phyloP scores from a whole-genome alignment of 345 rosid species.

The Cardamine occulta region DNA sequence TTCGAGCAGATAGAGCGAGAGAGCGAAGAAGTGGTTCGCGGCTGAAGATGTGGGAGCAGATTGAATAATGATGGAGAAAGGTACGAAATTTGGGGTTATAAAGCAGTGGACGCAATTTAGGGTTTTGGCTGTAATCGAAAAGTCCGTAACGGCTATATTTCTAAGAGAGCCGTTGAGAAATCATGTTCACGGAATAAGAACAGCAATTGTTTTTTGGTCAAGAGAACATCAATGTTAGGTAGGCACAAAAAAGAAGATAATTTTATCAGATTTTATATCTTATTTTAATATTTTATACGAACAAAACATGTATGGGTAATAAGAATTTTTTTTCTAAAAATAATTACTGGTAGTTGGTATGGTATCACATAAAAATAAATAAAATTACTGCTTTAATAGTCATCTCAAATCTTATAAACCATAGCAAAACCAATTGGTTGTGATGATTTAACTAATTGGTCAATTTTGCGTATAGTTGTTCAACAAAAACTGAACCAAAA shows the following conservation, averaged over 20 bases:
- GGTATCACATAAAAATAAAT: background rate
- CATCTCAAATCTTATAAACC: background rate
- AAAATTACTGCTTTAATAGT: background rate
- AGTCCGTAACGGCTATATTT: slow-evolving; percentile 35
- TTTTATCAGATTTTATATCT: background rate
- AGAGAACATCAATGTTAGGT: too few species aligned
- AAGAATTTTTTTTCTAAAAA: too few species aligned
- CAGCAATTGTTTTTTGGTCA: background rate
- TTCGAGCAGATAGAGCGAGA: slow-evolving; percentile 15
- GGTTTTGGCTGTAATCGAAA: slow-evolving; percentile 15
- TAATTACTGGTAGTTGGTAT: too few species aligned
- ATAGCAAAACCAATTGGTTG: slow-evolving; percentile 8
- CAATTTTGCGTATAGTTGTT: background rate
- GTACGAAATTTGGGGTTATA: slow-evolving; percentile 14
- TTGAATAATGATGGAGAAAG: background rate
- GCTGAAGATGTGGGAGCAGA: slow-evolving; percentile 22
- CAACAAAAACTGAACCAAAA: background rate
- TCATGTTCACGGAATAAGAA: background rate
- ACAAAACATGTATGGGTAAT: too few species aligned
- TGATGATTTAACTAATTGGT: background rate
- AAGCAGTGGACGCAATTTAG: slow-evolving; percentile 3
- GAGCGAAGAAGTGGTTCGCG: slow-evolving; percentile 20
- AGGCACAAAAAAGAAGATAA: too few species aligned
- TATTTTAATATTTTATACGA: too few species aligned
- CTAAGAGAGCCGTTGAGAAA: slow-evolving; percentile 29